Base-by-base conservation (phyloP, 148 eudicot genomes). In the Dianthus caryophyllus region DNA sequence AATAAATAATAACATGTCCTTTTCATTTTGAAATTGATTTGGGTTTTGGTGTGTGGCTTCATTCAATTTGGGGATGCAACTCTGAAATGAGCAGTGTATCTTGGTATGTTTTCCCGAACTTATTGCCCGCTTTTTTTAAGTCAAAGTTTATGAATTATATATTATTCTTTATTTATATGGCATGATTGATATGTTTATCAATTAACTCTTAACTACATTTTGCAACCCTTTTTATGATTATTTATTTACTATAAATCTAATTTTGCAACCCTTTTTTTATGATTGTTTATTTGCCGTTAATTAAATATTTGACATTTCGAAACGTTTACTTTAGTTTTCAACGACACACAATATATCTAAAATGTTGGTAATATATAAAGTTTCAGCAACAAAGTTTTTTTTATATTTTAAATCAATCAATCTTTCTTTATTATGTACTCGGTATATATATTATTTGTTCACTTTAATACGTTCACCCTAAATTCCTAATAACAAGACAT, bases 81-180 rank as follows among this genome's bases (percentile, higher is more conserved):
- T 47, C 47, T 27, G 52, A 71, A 68, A 44, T 54, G 24, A 69
- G 71, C 94, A 88, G 94, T 88, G 6, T 88, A 88, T 83, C 94
- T 88, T 65, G 94, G 94, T 88, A 88, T 9, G 93, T 79, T 44
- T 33, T 56, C 47, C 25, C 20, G 16, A 30, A 31, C 65, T 44
- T 49, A 14, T 51, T 18, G 33, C 21, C 9, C 11, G 9, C 54
- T 41, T 25, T 18, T 21, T 60, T 60, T 33, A 7, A 7, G 20
- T n/a, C 61, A 27, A 22, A n/a, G n/a, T 29, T n/a, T 17, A 57
- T 57, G 18, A 56, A 8, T 18, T n/a, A 8, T 2, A 29, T 24
- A 17, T 16, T 52, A 17, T 1, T 22, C 17, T 25, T 1, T n/a
- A 25, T 25, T 65, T 29, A 1, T 44, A 0, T 6, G 26, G n/a